These are phyloP conservation scores for Scortechinia acanthostroma DNA, from an alignment of 2,329 filamentous ascomycete genomes.

Conservation along the genomic window DNA sequence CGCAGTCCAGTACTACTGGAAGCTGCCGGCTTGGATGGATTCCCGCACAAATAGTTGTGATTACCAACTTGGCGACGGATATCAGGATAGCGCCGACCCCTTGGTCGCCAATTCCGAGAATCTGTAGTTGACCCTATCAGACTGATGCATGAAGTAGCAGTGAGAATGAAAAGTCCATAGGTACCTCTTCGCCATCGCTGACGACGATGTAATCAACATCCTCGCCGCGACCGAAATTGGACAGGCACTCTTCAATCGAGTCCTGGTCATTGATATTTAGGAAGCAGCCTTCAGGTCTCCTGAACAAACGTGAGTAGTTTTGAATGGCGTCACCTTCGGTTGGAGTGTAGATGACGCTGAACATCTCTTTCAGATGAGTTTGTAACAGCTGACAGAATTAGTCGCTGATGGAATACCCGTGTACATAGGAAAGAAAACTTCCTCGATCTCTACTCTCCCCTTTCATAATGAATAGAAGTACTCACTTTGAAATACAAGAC, in stretches of 20 bases:
- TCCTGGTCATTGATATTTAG: slow-evolving; percentile 67
- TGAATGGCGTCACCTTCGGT: slow-evolving; percentile 85
- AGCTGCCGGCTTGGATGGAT: slow-evolving; percentile 74
- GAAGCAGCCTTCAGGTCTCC: slow-evolving; percentile 75
- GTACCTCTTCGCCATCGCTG: slow-evolving; percentile 40
- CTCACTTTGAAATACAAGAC: slow-evolving; percentile 71
- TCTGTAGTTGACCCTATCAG: no score
- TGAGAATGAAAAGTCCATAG: background rate
- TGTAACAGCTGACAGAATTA: slow-evolving; percentile 70
- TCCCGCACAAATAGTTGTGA: slow-evolving; percentile 81
- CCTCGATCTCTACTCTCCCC: background rate
- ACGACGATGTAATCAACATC: slow-evolving; percentile 87
- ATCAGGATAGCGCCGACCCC: slow-evolving; percentile 81
- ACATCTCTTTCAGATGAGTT: slow-evolving; percentile 79
- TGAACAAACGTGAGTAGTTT: slow-evolving; percentile 73
- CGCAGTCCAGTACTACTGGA: slow-evolving; percentile 78
- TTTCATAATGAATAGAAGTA: background rate
- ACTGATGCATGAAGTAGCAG: slow-evolving; percentile 49
- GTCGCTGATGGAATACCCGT: background rate
- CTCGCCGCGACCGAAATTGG: slow-evolving; percentile 61
- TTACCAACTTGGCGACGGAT: slow-evolving; percentile 72
- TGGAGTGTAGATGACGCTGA: slow-evolving; percentile 82
- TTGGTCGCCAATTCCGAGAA: slow-evolving; percentile 83
- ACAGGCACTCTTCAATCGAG: slow-evolving; percentile 56
- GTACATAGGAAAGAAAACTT: slow-evolving; percentile 2